Base-by-base conservation (phyloP, 768 basidiomycete genomes). In the Amanita thiersii region DNA sequence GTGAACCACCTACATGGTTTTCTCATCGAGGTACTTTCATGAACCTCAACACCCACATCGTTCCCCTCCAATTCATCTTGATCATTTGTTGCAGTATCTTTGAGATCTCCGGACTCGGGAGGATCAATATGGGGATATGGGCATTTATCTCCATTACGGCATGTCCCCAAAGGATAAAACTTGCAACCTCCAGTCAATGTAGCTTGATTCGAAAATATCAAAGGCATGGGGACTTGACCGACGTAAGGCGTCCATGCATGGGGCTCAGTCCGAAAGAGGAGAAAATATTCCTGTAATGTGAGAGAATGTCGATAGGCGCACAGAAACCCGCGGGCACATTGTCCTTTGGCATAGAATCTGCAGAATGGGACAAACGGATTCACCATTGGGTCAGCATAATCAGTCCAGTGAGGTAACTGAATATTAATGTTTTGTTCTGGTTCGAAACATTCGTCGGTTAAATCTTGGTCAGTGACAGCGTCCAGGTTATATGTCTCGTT, bases 231-330 rank as follows among this genome's bases (percentile, higher is more conserved):
- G 33, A 14, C 20, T 21, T 42, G 21, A 14, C 14, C 30, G 37
- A 21, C 15, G 19, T 36, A 17, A 6, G 23, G 17, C 17, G 42
- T 29, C 52, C 55, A 59, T 10, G 62, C 52, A 24, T 53, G 57
- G 5, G 68, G 66, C 23, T 67, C 65, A 7, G 51, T 62, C 25
- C 57, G 61, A 38, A 69, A 70, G 11, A 70, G 54, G 11, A 59
- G 44, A 11, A 56, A 56, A 40, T 63, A 68, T 43, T 70, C 67
- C 23, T 58, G 54, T 21, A 58, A 45, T 1, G 66, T 59, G 18
- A 70, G 51, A n/a, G 63, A 64, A 50, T 69, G 67, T 10, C 68
- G 58, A 47, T 63, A 68, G 18, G 42, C 40, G 45, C 68, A 69
- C 9, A 50, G 45, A n/a, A 54, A 52, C 4, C 59, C 59, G 14